Base-by-base conservation (phyloP, 2,329 filamentous ascomycete species). In the Alternaria brassicae region DNA sequence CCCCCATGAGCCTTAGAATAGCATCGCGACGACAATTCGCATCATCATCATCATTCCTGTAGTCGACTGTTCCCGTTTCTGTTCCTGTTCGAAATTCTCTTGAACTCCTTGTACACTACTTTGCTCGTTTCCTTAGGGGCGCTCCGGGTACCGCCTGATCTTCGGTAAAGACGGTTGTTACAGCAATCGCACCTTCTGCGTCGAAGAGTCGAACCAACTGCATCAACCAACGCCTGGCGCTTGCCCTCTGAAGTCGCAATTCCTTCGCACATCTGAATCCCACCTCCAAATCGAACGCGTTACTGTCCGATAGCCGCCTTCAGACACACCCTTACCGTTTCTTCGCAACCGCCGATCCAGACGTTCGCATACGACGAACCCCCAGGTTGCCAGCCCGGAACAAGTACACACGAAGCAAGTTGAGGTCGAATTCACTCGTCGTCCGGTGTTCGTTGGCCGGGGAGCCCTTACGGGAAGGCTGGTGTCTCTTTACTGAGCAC, bases 401-500 rank as follows among this genome's bases (percentile, higher is more conserved):
- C n/a, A 32, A 56, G 10, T 48, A n/a, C 28, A 25, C 44, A 56
- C 27, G 21, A 28, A 19, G 19, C 21, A 8, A 25, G 27, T n/a
- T 32, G 45, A 27, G 58, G 54, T 30, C 61, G 56, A 56, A 64
- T 37, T 53, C 55, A 57, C 53, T 48, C 49, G 64, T 54, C 48
- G 50, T 42, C 40, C 56, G 61, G 62, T 36, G 56, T 40, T 47
- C 25, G 58, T 56, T 45, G 58, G 55, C n/a, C 58, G 65, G 63
- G 58, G 64, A 47, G 57, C 32, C 36, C 53, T 36, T 51, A 50
- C 55, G 62, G 42, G 34, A 63, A 57, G 56, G 66, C 60, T 55
- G 61, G 62, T 60, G 64, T 67, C 66, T 71, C 66, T 67, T 60
- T 51, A 58, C 58, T 63, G 64, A 64, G 63, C 53, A 63, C 63